A percentile compares a stretch with the other conserved stretches of the same genome.
Conservation (phyloP, 192 early-diverging fungal species). For the Helicostylum pulchrum region DNA sequence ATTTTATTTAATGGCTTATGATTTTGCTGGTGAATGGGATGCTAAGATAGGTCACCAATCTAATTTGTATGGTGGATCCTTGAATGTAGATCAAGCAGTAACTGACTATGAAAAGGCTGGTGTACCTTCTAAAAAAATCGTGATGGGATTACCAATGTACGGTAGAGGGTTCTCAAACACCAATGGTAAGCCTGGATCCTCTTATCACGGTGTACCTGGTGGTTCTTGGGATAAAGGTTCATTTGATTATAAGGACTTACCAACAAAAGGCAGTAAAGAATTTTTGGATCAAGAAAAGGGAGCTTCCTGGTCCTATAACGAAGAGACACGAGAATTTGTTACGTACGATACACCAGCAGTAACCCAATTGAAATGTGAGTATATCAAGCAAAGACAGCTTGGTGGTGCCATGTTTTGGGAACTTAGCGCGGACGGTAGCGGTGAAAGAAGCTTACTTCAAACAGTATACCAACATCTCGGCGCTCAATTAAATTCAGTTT, state of each 20-base stretch:
- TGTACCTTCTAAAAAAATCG: slow-evolving; percentile 82
- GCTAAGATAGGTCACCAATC: slow-evolving; percentile 78
- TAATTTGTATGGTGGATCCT: slow-evolving; percentile 67
- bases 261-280: slow-evolving; percentile 56
- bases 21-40: slow-evolving; percentile 71
- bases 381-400: slow-evolving; percentile 51
- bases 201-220: slow-evolving; percentile 67
- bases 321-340: slow-evolving; percentile 61
- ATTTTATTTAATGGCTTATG: slow-evolving; percentile 96
- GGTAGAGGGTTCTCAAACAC: slow-evolving; percentile 90
- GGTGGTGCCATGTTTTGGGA: slow-evolving; percentile 87
- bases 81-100: slow-evolving; percentile 69
- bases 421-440: slow-evolving; percentile 47
- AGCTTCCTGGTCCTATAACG: slow-evolving; percentile 79
- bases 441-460: slow-evolving; percentile 40
- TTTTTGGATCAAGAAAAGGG: slow-evolving; percentile 74
- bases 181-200: slow-evolving; percentile 49
- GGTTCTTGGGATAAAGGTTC: slow-evolving; percentile 91
- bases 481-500: slow-evolving; percentile 27
- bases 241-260: slow-evolving; percentile 87
- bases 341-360: slow-evolving; percentile 79
- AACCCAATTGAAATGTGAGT: slow-evolving; percentile 65
- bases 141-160: slow-evolving; percentile 90
- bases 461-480: slow-evolving; percentile 28
- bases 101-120: slow-evolving; percentile 68